Conservation (phyloP, 208 protist species). For the Wallacemonas sp. region DNA sequence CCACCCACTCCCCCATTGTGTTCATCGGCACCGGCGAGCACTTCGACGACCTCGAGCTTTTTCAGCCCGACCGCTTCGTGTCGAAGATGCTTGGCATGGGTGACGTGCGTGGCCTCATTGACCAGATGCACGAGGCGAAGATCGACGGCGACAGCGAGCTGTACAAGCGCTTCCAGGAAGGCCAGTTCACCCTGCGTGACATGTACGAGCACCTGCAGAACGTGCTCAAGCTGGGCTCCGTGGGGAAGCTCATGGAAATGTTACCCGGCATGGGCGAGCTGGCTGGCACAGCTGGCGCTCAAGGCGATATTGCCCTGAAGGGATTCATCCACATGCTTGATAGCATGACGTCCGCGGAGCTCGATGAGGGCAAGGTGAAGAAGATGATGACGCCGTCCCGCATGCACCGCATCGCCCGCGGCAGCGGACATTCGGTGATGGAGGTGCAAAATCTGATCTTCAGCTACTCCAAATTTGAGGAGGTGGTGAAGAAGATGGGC, state of each 20-base stretch:
- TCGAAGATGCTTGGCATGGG: slow-evolving; percentile 95
- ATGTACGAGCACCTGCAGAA: slow-evolving; percentile 97
- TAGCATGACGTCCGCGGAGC: slow-evolving; percentile 94
- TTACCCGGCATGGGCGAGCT: slow-evolving; percentile 87
- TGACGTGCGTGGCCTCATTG: slow-evolving; percentile 92
- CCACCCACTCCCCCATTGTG: slow-evolving; percentile 97
- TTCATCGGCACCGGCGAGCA: slow-evolving; percentile 99
- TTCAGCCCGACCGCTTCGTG: slow-evolving; percentile 89
- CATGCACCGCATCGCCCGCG: slow-evolving; percentile 82
- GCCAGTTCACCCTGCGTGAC: slow-evolving; percentile 95
- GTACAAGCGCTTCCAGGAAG: slow-evolving; percentile 89
- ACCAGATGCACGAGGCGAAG: slow-evolving; percentile 92
- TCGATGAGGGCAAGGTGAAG: slow-evolving; percentile 88
- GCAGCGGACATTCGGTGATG: slow-evolving; percentile 69
- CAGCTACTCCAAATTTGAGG: slow-evolving; percentile 85
- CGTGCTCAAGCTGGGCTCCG: slow-evolving; percentile 94
- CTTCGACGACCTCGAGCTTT: slow-evolving; percentile 96
- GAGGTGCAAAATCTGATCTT: slow-evolving; percentile 83
- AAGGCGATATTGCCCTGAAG: slow-evolving; percentile 78
- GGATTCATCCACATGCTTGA: slow-evolving; percentile 96
- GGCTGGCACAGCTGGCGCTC: slow-evolving; percentile 51
- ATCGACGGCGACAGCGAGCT: slow-evolving; percentile 83
- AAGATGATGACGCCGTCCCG: slow-evolving; percentile 89
- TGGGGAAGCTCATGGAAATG: slow-evolving; percentile 94
- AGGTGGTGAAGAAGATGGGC: slow-evolving; percentile 89